A percentile compares a stretch with the other conserved stretches of the same genome.
These are phyloP conservation scores for Amanita pallidorosea DNA, from an alignment of 768 basidiomycete genomes.

Conservation along the genomic window DNA sequence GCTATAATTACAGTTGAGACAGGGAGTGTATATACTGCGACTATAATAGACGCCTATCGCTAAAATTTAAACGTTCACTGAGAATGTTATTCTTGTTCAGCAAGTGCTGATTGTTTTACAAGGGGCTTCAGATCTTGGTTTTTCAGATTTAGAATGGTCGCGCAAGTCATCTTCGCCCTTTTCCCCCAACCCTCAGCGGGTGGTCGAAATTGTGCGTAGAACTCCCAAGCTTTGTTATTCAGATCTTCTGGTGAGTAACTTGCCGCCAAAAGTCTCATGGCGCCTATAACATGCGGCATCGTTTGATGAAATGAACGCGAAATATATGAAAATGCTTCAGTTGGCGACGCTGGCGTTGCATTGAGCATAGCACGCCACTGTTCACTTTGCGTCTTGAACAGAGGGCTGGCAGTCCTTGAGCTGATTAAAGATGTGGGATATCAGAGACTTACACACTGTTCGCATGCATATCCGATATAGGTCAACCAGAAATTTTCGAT, in stretches of 20 bases:
- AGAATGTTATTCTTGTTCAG: background rate
- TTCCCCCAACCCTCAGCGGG: conserved; percentile 77
- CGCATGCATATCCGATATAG: background rate
- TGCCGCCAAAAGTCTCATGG: conserved; percentile 55
- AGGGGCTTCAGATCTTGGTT: conserved; percentile 11
- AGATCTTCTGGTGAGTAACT: conserved; percentile 50
- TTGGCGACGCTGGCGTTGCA: conserved; percentile 59
- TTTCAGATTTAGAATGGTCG: conserved; percentile 52
- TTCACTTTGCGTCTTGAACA: conserved; percentile 56
- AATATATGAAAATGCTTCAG: conserved; percentile 77
- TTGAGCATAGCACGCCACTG: conserved; percentile 81
- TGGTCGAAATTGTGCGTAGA: conserved; percentile 87
- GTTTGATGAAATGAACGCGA: conserved; percentile 72
- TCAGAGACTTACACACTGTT: conserved; percentile 28
- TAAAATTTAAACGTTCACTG: too few species aligned
- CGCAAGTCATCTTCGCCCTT: conserved; percentile 62
- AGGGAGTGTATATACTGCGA: background rate
- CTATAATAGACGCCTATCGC: background rate
- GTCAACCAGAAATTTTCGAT: background rate
- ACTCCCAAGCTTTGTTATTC: conserved; percentile 55
- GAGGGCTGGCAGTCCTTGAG: conserved; percentile 39
- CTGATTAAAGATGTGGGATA: background rate
- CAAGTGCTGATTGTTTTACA: background rate
- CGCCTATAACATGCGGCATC: conserved; percentile 66
- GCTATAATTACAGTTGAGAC: conserved; percentile 27